Evolutionary conservation across 257 asterid genomes (phyloP), one percentile per base, ranked within the genome.

Genomic region (Solanum pinnatisectum): DNA sequence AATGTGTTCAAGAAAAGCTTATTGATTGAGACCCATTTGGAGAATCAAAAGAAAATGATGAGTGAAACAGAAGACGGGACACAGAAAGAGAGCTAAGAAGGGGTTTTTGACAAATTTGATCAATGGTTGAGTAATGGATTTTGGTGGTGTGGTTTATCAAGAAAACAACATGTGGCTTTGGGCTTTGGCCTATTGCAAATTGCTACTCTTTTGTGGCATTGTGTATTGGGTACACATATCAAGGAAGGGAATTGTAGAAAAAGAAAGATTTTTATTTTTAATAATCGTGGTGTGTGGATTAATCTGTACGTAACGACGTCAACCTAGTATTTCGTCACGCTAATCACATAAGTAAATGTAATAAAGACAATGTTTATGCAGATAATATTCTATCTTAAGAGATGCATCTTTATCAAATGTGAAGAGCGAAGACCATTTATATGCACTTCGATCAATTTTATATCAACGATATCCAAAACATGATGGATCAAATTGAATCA

Each of bases 81-180:
- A 60, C 27, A 60, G 13, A 22, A 23, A 60, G 42, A 35, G 81
- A 73, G 46, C 23, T 70, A 70, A 30, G 77, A 35, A 87, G 88
- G 91, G 90, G 23, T 33, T 88, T 91, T 74, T 68, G 89, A 87
- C 87, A 89, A 89, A 84, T 87, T 91, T 88, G 81, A 85, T 85
- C 82, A 68, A 87, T 88, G 89, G 89, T 74, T 22, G 85, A 86
- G 88, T 90, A 90, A 90, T 88, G 92, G 93, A 90, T 91, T 91
- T 88, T 91, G 91, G 39, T 79, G 39, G 67, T 30, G 85, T 79
- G 85, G 85, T 79, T 79, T 79, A 79, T 79, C 65, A 79, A 49
- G 65, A 44, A 44, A 79, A 44, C 67, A 79, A 79, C 85, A 79
- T 3, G 85, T 79, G 85, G 85, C 85, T 44, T 25, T 44, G 67